Percentiles rank a stretch among this genome's conserved stretches.
phyloP scores from a whole-genome alignment of 208 protist species.

The Leishmania lainsoni region DNA sequence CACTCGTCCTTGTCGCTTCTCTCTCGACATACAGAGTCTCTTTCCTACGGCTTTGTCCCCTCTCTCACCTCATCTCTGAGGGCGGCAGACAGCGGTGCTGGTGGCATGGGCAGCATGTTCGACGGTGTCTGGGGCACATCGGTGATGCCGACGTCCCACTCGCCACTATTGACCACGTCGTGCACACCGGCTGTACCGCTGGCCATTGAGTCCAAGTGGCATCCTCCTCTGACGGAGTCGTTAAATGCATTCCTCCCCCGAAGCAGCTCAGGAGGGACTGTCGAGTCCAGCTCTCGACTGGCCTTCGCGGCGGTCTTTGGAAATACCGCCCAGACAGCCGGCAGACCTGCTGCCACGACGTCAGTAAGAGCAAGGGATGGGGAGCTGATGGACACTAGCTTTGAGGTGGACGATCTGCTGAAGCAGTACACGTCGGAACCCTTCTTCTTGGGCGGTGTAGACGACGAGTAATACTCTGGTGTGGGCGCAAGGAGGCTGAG shows the following conservation, averaged over 20 bases:
- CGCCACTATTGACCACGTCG: neutral
- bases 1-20: neutral
- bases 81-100: neutral
- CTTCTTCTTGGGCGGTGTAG: conserved; percentile 16
- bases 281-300: conserved; percentile 9
- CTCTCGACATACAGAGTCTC: neutral
- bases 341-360: neutral
- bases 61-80: conserved; percentile 1
- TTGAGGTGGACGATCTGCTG: conserved; percentile 27
- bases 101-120: neutral
- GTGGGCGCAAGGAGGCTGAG: neutral
- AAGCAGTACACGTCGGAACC: conserved; percentile 10
- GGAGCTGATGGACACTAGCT: conserved; percentile 1
- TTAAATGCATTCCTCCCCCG: neutral
- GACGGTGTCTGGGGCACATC: conserved; percentile 17
- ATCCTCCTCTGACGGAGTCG: neutral
- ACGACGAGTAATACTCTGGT: conserved; percentile 14
- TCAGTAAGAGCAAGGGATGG: neutral
- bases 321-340: neutral
- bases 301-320: conserved; percentile 26
- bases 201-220: neutral
- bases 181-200: neutral
- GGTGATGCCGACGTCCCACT: conserved; percentile 10
- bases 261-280: neutral
- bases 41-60: conserved; percentile 6